phyloP scores from a whole-genome alignment of 495 filamentous ascomycete species.

The Penicillium pulvis region DNA sequence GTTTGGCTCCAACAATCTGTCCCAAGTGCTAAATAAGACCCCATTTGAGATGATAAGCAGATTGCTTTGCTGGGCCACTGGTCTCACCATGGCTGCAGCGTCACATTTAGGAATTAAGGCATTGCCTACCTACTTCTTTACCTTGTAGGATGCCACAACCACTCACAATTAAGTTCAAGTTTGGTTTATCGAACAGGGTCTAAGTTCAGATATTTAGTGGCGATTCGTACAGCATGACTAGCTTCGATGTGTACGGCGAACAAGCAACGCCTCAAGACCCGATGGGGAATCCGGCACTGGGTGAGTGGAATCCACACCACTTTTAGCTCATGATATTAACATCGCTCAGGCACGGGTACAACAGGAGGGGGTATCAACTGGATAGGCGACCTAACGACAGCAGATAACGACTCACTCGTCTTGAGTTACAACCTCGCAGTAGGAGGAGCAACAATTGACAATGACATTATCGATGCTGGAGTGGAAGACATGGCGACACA shows the following conservation, averaged over 20 bases:
- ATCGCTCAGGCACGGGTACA: constrained; percentile 44
- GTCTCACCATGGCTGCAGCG: constrained; percentile 22
- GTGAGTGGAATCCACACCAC: constrained; percentile 13
- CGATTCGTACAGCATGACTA: constrained; percentile 65
- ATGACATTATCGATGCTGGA: constrained; percentile 39
- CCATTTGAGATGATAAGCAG: neutral
- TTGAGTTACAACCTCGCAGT: constrained; percentile 59
- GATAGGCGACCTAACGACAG: constrained; percentile 58
- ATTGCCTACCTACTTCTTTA: constrained; percentile 36
- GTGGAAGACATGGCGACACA: constrained; percentile 34
- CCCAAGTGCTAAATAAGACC: no score
- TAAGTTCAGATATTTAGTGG: constrained; percentile 27
- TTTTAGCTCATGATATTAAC: neutral
- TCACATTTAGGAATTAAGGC: constrained; percentile 17
- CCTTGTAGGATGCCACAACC: constrained; percentile 28
- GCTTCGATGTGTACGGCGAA: constrained; percentile 62
- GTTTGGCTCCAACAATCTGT: neutral
- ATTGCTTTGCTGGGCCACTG: neutral
- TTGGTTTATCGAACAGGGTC: neutral
- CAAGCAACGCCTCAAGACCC: constrained; percentile 67
- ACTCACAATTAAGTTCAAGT: neutral
- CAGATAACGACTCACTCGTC: constrained; percentile 53
- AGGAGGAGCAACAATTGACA: constrained; percentile 59
- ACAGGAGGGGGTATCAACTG: constrained; percentile 55
- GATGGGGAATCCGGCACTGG: constrained; percentile 68